Base-by-base conservation (phyloP, 768 basidiomycete genomes). In the Boletus rubescentipes region DNA sequence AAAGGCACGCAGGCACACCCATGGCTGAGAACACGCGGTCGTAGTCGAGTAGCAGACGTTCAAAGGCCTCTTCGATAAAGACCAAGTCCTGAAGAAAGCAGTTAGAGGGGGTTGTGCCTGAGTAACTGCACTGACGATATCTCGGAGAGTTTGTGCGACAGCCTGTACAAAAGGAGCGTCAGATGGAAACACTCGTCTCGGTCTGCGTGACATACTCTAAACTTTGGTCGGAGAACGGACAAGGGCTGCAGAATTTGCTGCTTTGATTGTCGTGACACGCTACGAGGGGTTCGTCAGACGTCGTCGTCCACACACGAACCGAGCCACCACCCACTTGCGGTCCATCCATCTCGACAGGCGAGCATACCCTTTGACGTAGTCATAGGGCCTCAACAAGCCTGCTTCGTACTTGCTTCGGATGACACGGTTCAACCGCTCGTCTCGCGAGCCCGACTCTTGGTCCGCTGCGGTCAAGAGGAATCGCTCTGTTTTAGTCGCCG, bases 391-490 rank as follows among this genome's bases (percentile, higher is more conserved):
- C 59, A 98, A 73, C 39, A 98, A 70, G 0, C 95, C 96, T 3
- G 96, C 96, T 66, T 98, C 95, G 71, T 97, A 98, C 72, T 98
- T 98, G 64, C 91, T 93, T 60, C 89, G 82, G 61, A 98, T 98
- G 59, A 98, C 96, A 53, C 90, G 80, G 60, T 87, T 91, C 46
- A 98, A 73, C 1, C 95, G 84, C 61, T 96, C 91, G 61, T 95
- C 90, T 39, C 96, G 79, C 21, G 93, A 89, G 0, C 95, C 95
- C 2, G 89, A 83, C 49, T 89, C 91, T 64, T 97, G 95, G 70
- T 98, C 96, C 0, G 96, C 96, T 4, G 96, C 95, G 0, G 92
- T 95, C 21, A 98, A 76, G 55, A 97, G 77, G 73, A 95, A 98
- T 45, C 80, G 82, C 68, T 98, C 96, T 1, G 92, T 89, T 65